Percentiles rank a stretch among this genome's conserved stretches.
Evolutionary conservation across 1,284 basidiomycete genomes (phyloP).

Genomic region (Dichomitus squalens): DNA sequence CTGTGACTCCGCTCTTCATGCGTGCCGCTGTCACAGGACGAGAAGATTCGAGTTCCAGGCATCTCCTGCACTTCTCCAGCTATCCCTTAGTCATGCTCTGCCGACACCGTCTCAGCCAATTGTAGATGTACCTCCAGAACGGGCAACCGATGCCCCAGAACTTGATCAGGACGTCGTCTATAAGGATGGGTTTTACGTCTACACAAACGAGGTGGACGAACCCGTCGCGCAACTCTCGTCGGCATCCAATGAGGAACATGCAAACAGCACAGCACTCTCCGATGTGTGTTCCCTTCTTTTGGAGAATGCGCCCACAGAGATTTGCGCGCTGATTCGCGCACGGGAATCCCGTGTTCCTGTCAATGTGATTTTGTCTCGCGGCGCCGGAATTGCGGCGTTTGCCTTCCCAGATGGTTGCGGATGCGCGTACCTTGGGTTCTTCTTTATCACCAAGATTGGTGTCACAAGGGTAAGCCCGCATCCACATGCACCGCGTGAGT

Average conservation of each 20-base stretch:
- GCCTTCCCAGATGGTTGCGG: conserved; percentile 17
- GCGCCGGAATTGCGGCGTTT: conserved; percentile 17
- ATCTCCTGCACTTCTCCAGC: neutral
- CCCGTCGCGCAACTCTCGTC: neutral
- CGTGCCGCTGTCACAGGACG: conserved; percentile 1
- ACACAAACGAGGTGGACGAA: neutral
- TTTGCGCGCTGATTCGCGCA: conserved; percentile 13
- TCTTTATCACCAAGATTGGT: conserved; percentile 13
- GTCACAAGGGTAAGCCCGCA: neutral
- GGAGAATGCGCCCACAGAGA: conserved; percentile 15
- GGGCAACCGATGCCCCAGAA: neutral
- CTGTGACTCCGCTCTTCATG: neutral
- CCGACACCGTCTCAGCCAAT: neutral
- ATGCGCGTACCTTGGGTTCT: conserved; percentile 24
- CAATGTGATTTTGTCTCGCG: conserved; percentile 18
- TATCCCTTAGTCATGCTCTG: neutral
- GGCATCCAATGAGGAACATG: neutral
- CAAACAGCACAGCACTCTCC: neutral
- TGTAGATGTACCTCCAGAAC: neutral
- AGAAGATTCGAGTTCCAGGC: neutral
- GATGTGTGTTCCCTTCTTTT: neutral
- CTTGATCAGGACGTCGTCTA: neutral
- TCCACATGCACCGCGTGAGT: neutral
- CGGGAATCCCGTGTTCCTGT: conserved; percentile 8
- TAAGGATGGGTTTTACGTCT: neutral